phyloP scores from a whole-genome alignment of 257 asterid genomes.

The Salvia miltiorrhiza region DNA sequence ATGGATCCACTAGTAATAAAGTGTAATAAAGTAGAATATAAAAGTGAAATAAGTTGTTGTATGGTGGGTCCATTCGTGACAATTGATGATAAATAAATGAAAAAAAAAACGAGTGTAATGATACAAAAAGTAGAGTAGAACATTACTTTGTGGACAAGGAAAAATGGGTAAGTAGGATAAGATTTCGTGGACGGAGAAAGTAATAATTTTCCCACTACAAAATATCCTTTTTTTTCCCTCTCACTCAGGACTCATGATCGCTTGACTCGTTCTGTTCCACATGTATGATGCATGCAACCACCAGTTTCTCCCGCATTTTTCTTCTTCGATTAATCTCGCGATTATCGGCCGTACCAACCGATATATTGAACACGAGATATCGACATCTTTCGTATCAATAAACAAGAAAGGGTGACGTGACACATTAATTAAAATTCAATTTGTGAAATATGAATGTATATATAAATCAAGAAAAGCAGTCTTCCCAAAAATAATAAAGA shows the following conservation, averaged over 20 bases:
- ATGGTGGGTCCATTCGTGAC: no score
- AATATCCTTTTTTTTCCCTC: neutral
- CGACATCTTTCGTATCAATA: neutral
- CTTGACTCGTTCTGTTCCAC: slow-evolving; percentile 1
- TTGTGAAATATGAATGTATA: no score
- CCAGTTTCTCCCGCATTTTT: slow-evolving; percentile 5
- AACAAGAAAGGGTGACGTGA: neutral
- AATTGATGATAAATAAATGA: no score
- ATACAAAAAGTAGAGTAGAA: no score
- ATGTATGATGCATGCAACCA: neutral
- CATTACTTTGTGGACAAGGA: no score
- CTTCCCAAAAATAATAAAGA: neutral
- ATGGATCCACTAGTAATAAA: no score
- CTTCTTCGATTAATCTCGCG: neutral
- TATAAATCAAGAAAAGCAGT: neutral
- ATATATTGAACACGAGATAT: neutral
- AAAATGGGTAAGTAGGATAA: no score
- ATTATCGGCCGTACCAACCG: neutral
- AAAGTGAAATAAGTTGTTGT: no score
- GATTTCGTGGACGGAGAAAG: no score
- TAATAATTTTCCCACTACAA: neutral
- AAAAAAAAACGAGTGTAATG: no score
- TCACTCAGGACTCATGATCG: slow-evolving; percentile 1
- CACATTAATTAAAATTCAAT: slow-evolving; percentile 1
- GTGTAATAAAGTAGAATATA: no score